phyloP scores from a whole-genome alignment of 768 basidiomycete species.

The Xanthoconium stramineum region DNA sequence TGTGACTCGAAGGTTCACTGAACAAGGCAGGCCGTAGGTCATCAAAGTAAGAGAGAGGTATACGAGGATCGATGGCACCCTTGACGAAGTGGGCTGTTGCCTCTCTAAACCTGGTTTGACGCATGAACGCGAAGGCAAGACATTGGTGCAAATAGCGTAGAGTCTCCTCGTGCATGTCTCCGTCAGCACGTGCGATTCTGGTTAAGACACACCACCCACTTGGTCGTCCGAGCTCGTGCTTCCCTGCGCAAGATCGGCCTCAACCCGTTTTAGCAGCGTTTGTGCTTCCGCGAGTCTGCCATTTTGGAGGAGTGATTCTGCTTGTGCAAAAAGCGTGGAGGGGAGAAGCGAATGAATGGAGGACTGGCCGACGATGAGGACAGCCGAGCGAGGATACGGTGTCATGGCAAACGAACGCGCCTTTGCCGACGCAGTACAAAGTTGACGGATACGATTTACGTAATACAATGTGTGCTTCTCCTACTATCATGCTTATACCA shows the following conservation, averaged over 20 bases:
- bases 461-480: slow-evolving; percentile 6
- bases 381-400: slow-evolving; percentile 62
- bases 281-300: slow-evolving; percentile 65
- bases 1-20: slow-evolving; percentile 7
- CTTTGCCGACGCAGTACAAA: background rate
- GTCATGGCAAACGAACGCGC: slow-evolving; percentile 18
- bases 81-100: slow-evolving; percentile 75
- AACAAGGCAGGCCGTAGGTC: slow-evolving; percentile 69
- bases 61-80: slow-evolving; percentile 80
- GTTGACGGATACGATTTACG: slow-evolving; percentile 7
- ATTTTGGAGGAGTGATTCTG: slow-evolving; percentile 62
- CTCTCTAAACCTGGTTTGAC: slow-evolving; percentile 79
- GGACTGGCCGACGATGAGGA: slow-evolving; percentile 60
- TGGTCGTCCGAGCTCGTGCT: slow-evolving; percentile 5
- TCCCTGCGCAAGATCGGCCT: slow-evolving; percentile 31
- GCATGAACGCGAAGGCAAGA: slow-evolving; percentile 75
- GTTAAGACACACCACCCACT: slow-evolving; percentile 4
- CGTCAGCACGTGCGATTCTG: slow-evolving; percentile 1
- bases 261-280: slow-evolving; percentile 54
- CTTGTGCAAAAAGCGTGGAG: slow-evolving; percentile 69
- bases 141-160: slow-evolving; percentile 77
- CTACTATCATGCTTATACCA: no score
- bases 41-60: slow-evolving; percentile 79
- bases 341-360: slow-evolving; percentile 66
- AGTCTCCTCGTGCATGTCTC: slow-evolving; percentile 51